A percentile compares a stretch with the other conserved stretches of the same genome.
Conservation (phyloP, 768 basidiomycete genomes). For the Psilocybe sp. region DNA sequence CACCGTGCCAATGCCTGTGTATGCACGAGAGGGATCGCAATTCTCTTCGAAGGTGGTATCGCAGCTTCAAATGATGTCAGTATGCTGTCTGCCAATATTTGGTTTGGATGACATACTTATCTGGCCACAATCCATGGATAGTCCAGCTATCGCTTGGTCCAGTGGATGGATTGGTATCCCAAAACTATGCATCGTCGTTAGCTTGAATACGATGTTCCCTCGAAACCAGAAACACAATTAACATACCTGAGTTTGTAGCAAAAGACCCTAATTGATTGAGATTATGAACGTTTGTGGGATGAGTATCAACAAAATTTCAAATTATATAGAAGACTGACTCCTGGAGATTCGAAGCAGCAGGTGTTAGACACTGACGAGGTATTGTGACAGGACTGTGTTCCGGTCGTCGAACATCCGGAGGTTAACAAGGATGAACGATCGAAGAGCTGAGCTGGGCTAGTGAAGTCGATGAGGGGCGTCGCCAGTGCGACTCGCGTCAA, state of each 20-base stretch:
- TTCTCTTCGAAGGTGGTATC: slow-evolving; percentile 37
- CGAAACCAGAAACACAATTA: neutral
- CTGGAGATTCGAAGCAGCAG: slow-evolving; percentile 68
- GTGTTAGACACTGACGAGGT: slow-evolving; percentile 38
- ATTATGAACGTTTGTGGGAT: neutral
- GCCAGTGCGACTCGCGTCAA: neutral
- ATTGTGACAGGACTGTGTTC: slow-evolving; percentile 53
- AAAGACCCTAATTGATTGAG: slow-evolving; percentile 44
- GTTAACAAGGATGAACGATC: slow-evolving; percentile 23
- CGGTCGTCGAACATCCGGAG: slow-evolving; percentile 53
- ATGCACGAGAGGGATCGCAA: slow-evolving; percentile 37
- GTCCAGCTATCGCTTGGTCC: slow-evolving; percentile 73
- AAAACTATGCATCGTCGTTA: slow-evolving; percentile 44
- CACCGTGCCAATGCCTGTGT: slow-evolving; percentile 29
- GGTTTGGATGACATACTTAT: slow-evolving; percentile 41
- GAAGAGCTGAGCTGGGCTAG: slow-evolving; percentile 15
- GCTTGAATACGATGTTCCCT: neutral
- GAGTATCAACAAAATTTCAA: neutral
- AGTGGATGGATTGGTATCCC: slow-evolving; percentile 63
- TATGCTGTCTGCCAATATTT: neutral
- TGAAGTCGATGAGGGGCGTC: slow-evolving; percentile 1
- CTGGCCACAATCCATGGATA: slow-evolving; percentile 73
- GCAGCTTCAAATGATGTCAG: slow-evolving; percentile 40
- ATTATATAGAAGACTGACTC: slow-evolving; percentile 37
- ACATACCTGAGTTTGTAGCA: slow-evolving; percentile 48